Percentiles rank a stretch among this genome's conserved stretches.
phyloP scores from a whole-genome alignment of 2,329 filamentous ascomycete species.

The Diaporthe sp. region DNA sequence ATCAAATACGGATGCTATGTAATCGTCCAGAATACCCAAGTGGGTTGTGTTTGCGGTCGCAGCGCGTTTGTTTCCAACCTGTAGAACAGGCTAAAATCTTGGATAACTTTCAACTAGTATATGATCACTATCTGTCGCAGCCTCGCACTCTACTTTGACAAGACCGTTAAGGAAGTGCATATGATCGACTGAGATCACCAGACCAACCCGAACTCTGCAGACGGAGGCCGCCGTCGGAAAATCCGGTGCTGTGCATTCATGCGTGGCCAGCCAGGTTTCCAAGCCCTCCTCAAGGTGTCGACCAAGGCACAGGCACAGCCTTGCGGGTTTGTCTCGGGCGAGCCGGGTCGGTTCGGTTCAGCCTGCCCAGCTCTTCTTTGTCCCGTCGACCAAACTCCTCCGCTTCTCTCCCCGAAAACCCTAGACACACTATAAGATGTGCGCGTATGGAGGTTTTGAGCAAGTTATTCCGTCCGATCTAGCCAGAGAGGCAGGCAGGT shows the following conservation, averaged over 20 bases:
- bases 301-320: conserved; percentile 28
- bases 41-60: conserved; percentile 5
- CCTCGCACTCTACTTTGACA: neutral
- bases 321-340: conserved; percentile 24
- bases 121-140: neutral
- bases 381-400: neutral
- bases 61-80: neutral
- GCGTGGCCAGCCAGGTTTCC: conserved; percentile 8
- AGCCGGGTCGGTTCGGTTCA: conserved; percentile 24
- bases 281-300: conserved; percentile 1
- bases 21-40: neutral
- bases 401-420: no score
- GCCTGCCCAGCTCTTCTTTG: neutral
- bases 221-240: conserved; percentile 29
- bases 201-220: conserved; percentile 9
- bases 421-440: conserved; percentile 1
- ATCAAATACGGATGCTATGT: neutral
- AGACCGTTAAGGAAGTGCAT: neutral
- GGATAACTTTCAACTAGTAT: neutral
- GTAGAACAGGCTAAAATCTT: conserved; percentile 5
- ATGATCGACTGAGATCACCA: conserved; percentile 23
- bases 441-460: conserved; percentile 17
- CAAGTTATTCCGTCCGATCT: conserved; percentile 29
- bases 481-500: neutral
- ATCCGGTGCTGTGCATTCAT: conserved; percentile 20